These are phyloP conservation scores for Suillus sp. DNA, from an alignment of 768 basidiomycete genomes.

Conservation along the genomic window DNA sequence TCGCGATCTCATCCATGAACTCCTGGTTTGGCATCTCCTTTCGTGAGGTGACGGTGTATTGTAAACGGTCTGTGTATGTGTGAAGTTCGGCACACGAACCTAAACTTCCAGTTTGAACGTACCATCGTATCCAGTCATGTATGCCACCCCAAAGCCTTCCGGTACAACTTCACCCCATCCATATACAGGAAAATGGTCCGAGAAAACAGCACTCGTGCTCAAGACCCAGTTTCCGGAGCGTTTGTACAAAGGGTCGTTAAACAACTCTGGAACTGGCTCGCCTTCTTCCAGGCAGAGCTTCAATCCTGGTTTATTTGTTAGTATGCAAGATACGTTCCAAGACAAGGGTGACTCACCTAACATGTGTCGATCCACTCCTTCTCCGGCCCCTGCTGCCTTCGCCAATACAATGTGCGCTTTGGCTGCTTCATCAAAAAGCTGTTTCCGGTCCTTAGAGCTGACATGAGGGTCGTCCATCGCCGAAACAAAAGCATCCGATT, in stretches of 20 bases:
- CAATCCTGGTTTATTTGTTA: conserved; percentile 50
- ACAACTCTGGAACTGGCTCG: conserved; percentile 69
- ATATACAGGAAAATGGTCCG: conserved; percentile 81
- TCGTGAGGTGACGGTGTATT: conserved; percentile 87
- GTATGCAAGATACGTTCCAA: neutral
- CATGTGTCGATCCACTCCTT: conserved; percentile 87
- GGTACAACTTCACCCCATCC: conserved; percentile 97
- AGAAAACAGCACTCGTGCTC: conserved; percentile 88
- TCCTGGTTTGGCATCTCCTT: conserved; percentile 78
- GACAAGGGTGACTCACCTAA: conserved; percentile 54
- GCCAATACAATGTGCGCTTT: conserved; percentile 70
- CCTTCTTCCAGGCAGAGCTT: conserved; percentile 64
- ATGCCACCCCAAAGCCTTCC: conserved; percentile 93
- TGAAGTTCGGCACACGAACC: conserved; percentile 2
- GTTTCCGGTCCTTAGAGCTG: conserved; percentile 45
- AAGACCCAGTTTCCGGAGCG: conserved; percentile 83
- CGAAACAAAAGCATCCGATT: conserved; percentile 75
- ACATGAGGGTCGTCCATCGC: conserved; percentile 63
- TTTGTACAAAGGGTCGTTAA: conserved; percentile 70
- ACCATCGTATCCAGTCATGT: conserved; percentile 90
- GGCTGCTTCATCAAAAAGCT: conserved; percentile 59
- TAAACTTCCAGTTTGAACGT: conserved; percentile 25
- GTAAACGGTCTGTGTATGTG: conserved; percentile 60
- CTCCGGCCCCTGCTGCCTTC: conserved; percentile 60
- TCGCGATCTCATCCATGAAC: conserved; percentile 70